phyloP scores from a whole-genome alignment of 768 basidiomycete species.

The Amanita exitialis region DNA sequence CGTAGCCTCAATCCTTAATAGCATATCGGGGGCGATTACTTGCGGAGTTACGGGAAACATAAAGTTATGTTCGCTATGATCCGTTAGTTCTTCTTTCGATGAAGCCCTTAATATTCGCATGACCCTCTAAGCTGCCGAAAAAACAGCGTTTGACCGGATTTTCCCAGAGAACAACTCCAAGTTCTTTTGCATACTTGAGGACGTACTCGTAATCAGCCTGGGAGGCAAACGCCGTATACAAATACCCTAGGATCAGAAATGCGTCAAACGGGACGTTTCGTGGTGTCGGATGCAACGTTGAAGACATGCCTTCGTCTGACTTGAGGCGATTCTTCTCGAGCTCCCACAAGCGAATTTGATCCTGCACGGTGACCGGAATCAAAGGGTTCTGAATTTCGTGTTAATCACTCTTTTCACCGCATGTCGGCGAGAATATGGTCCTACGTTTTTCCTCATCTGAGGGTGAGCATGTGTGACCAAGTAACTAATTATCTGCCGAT shows the following conservation, averaged over 20 bases:
- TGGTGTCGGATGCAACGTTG: slow-evolving; percentile 12
- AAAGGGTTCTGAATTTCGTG: slow-evolving; percentile 62
- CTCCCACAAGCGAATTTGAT: slow-evolving; percentile 97
- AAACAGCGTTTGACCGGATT: slow-evolving; percentile 64
- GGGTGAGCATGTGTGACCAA: slow-evolving; percentile 92
- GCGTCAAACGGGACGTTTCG: slow-evolving; percentile 12
- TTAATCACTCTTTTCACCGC: slow-evolving; percentile 12
- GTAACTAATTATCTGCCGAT: slow-evolving; percentile 83
- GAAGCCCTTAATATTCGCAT: slow-evolving; percentile 57
- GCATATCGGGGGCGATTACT: background rate
- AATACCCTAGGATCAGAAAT: slow-evolving; percentile 46
- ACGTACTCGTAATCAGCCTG: slow-evolving; percentile 85
- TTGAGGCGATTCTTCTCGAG: slow-evolving; percentile 88
- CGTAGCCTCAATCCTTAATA: background rate
- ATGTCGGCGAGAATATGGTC: slow-evolving; percentile 16
- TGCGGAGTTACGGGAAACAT: background rate
- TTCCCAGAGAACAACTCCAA: slow-evolving; percentile 82
- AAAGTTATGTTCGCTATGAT: background rate
- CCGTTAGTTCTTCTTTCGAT: slow-evolving; percentile 55
- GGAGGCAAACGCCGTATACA: slow-evolving; percentile 83
- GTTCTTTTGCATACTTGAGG: slow-evolving; percentile 72
- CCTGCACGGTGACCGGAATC: slow-evolving; percentile 93
- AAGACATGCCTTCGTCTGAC: slow-evolving; percentile 67
- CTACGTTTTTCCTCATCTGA: slow-evolving; percentile 92
- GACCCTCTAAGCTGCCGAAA: slow-evolving; percentile 73